These are phyloP conservation scores for Elymus sibiricus DNA, from an alignment of 176 grass and related monocot genomes.

Conservation along the genomic window DNA sequence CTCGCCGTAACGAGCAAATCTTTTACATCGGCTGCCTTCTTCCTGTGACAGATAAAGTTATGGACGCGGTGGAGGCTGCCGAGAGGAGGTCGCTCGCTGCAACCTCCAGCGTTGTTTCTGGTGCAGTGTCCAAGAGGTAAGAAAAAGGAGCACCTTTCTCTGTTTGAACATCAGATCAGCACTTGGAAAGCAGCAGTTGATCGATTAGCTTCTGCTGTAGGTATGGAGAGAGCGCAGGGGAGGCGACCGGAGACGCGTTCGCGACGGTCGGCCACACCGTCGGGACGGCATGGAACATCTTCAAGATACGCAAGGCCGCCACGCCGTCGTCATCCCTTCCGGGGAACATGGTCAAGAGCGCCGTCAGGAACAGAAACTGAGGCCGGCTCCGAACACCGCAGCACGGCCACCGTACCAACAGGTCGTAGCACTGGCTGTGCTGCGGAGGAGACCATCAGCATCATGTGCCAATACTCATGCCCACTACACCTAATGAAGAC, in stretches of 20 bases:
- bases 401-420: not conserved
- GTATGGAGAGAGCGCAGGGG: conserved; percentile 75
- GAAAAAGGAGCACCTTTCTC: not conserved
- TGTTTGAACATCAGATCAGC: not conserved
- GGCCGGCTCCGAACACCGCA: too few species aligned
- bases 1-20: not conserved
- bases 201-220: conserved; percentile 18
- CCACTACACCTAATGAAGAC: not conserved
- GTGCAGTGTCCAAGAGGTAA: conserved; percentile 72
- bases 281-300: conserved; percentile 93
- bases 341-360: conserved; percentile 54
- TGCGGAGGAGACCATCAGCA: not conserved
- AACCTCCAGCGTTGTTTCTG: conserved; percentile 64
- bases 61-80: conserved; percentile 77
- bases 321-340: conserved; percentile 57
- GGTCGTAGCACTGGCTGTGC: not conserved
- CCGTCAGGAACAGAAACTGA: conserved; percentile 64
- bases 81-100: conserved; percentile 72
- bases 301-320: conserved; percentile 87
- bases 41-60: conserved; percentile 62
- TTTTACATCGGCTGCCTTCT: not conserved
- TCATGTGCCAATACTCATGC: not conserved
- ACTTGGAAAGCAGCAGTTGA: not conserved
- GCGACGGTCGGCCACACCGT: conserved; percentile 76
- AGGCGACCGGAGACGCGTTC: conserved; percentile 76